Conservation (phyloP, 2,329 filamentous ascomycete species). For the Talaromyces atroroseus region DNA sequence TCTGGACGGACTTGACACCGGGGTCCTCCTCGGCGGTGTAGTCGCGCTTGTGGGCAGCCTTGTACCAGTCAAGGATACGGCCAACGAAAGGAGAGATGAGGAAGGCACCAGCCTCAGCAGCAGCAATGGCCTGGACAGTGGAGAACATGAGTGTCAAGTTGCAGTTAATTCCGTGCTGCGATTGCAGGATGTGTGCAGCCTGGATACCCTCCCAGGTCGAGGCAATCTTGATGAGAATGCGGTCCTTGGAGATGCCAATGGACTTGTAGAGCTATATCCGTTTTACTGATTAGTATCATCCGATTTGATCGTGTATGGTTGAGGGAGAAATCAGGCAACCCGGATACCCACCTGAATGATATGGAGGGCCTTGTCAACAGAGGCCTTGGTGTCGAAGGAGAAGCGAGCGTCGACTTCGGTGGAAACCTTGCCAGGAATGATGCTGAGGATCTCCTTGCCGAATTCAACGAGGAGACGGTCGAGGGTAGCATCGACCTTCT, state of each 20-base stretch:
- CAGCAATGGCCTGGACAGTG: slow-evolving; percentile 85
- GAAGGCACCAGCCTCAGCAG: slow-evolving; percentile 90
- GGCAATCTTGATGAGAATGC: slow-evolving; percentile 96
- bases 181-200: slow-evolving; percentile 94
- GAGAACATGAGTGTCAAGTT: slow-evolving; percentile 99
- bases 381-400: slow-evolving; percentile 91
- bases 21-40: slow-evolving; percentile 88
- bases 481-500: slow-evolving; percentile 82
- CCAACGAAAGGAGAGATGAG: slow-evolving; percentile 99
- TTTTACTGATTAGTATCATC: slow-evolving; percentile 20
- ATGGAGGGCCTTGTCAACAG: slow-evolving; percentile 90
- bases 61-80: slow-evolving; percentile 99
- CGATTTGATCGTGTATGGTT: not conserved
- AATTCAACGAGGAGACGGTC: slow-evolving; percentile 96
- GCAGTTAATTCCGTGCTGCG: slow-evolving; percentile 92
- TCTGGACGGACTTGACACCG: slow-evolving; percentile 87
- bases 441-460: slow-evolving; percentile 93
- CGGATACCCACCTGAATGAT: slow-evolving; percentile 71
- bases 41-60: slow-evolving; percentile 90
- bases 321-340: not conserved
- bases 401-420: slow-evolving; percentile 96
- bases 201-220: slow-evolving; percentile 99
- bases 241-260: slow-evolving; percentile 85
- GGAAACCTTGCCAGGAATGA: slow-evolving; percentile 97
- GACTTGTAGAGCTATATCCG: slow-evolving; percentile 78